Evolutionary conservation across 1,284 basidiomycete species (phyloP).

Genomic region (Sanguinoderma infundibulare): DNA sequence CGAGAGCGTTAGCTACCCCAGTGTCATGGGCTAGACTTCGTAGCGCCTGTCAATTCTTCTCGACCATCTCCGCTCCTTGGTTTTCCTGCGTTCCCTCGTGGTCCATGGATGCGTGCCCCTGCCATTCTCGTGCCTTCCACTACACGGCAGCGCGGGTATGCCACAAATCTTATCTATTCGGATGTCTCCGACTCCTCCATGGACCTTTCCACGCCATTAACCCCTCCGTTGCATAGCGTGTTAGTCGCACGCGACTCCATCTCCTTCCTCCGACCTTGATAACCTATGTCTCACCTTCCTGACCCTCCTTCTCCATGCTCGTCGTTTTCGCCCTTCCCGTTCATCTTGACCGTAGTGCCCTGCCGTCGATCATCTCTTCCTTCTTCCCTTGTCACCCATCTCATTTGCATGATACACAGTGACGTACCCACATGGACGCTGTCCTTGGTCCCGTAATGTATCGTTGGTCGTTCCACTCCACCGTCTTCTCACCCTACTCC

Average conservation of each 20-base stretch:
- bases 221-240: neutral
- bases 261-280: neutral
- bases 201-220: neutral
- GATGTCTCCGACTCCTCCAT: neutral
- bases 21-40: conserved; percentile 35
- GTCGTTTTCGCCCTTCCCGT: neutral
- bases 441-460: conserved; percentile 22
- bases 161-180: neutral
- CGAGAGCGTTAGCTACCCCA: conserved; percentile 71
- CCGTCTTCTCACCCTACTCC: too few relatives aligned
- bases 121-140: neutral
- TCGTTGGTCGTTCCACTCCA: conserved; percentile 20
- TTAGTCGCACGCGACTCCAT: too few relatives aligned
- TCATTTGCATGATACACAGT: conserved; percentile 3
- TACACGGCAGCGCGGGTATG: neutral
- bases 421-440: conserved; percentile 9
- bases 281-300: neutral
- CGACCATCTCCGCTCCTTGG: neutral
- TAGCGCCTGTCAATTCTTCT: neutral
- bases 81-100: neutral
- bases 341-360: neutral
- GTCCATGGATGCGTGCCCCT: neutral
- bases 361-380: neutral
- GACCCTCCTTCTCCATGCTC: neutral
- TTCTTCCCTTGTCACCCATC: neutral